Evolutionary conservation across 2,329 filamentous ascomycete genomes (phyloP).

Genomic region (Allantophomopsis lycopodina): DNA sequence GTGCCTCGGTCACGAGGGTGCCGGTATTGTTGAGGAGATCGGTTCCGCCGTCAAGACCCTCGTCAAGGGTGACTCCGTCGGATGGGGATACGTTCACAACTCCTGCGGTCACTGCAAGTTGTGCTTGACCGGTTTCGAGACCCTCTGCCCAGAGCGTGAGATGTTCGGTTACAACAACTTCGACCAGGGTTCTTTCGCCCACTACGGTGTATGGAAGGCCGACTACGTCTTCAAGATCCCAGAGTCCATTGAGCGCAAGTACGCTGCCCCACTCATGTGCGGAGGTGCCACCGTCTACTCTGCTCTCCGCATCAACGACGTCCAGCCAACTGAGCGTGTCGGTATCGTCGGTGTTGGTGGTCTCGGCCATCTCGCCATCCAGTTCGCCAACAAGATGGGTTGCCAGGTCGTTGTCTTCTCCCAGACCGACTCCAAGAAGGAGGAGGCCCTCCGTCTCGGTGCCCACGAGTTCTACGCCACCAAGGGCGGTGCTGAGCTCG

Average conservation of each 20-base stretch:
- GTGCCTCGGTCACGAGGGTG: conserved; percentile 35
- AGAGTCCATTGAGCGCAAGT: conserved; percentile 20
- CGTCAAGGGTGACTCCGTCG: conserved; percentile 29
- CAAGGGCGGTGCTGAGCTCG: conserved; percentile 20
- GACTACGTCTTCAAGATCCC: conserved; percentile 25
- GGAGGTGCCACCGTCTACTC: conserved; percentile 28
- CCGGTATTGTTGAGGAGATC: conserved; percentile 26
- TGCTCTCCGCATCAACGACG: conserved; percentile 21
- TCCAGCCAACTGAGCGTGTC: conserved; percentile 15
- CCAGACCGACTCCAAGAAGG: conserved; percentile 45
- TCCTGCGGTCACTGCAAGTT: conserved; percentile 28
- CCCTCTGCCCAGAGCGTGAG: conserved; percentile 24
- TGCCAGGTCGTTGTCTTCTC: conserved; percentile 45
- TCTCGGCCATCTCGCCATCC: conserved; percentile 47
- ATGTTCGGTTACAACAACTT: conserved; percentile 27
- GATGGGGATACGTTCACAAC: conserved; percentile 29
- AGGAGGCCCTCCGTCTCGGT: conserved; percentile 44
- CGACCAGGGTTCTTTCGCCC: conserved; percentile 32
- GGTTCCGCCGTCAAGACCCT: conserved; percentile 25
- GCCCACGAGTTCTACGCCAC: conserved; percentile 47
- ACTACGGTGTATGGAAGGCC: conserved; percentile 23
- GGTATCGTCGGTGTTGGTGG: conserved; percentile 42
- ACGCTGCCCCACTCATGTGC: conserved; percentile 31
- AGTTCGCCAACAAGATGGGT: conserved; percentile 50
- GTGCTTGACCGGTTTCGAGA: conserved; percentile 28